Evolutionary conservation across 495 filamentous ascomycete species (phyloP).

Genomic region (Aspergillus indologenus): DNA sequence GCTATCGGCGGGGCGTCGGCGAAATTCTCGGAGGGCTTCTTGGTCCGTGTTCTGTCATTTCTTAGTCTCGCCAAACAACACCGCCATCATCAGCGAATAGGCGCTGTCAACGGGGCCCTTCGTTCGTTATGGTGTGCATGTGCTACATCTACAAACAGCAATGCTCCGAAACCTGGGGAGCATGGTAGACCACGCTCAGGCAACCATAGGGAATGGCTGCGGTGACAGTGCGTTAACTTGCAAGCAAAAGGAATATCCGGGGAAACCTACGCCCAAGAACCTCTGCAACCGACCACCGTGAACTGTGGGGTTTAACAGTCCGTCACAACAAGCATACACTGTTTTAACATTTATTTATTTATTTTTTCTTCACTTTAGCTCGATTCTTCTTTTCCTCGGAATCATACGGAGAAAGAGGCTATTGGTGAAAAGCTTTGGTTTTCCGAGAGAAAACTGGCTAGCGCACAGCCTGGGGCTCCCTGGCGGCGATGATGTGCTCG

Average conservation of each 20-base stretch:
- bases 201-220: not conserved
- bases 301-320: too few species aligned
- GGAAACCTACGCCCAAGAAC: not conserved
- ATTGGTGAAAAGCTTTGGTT: not conserved
- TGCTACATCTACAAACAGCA: not conserved
- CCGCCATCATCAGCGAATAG: not conserved
- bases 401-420: not conserved
- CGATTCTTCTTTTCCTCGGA: too few species aligned
- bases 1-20: slow-evolving; percentile 23
- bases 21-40: slow-evolving; percentile 25
- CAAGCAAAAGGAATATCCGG: not conserved
- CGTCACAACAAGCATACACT: too few species aligned
- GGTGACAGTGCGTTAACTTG: not conserved
- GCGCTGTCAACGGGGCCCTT: not conserved
- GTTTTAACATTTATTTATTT: too few species aligned
- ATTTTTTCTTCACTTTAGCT: too few species aligned
- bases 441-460: not conserved
- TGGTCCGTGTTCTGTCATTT: not conserved
- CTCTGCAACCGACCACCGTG: too few species aligned
- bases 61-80: not conserved
- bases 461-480: slow-evolving; percentile 5
- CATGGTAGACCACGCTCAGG: not conserved
- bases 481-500: slow-evolving; percentile 26
- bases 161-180: not conserved
- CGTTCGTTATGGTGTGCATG: not conserved